Evolutionary conservation across 768 basidiomycete genomes (phyloP), one percentile per base, ranked within the genome.

Genomic region (Tulasnella sp.): DNA sequence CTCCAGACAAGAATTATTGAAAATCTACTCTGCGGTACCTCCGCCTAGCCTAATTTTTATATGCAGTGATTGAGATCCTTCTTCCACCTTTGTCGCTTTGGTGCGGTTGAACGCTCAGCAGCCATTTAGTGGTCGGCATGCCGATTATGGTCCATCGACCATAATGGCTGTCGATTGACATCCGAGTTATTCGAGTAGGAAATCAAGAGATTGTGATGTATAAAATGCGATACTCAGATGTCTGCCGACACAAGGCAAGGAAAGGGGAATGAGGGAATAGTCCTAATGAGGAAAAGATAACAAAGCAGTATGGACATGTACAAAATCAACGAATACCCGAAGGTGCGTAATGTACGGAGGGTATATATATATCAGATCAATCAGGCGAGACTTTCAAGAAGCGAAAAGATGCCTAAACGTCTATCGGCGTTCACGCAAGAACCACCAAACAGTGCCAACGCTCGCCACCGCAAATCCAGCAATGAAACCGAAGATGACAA

Each of bases 401-500:
- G 52, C n/a, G 21, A 52, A 52, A 8, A 21, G 12, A 52, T 24
- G n/a, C 52, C 52, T 24, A 10, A 21, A 27, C 58, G 9, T 58
- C 83, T 79, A 97, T 78, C 94, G 89, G 81, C 90, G 88, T 86
- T 97, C 96, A 78, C 91, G 87, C 68, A 97, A 89, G 81, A 89
- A 90, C 82, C 91, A 87, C 90, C 93, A 94, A 2, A 98, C 95
- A 34, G 92, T 86, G 18, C 87, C 88, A 79, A 96, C 90, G n/a
- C 97, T 90, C 3, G 89, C 85, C 10, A 92, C 71, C 0, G 89
- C 93, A 82, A 95, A 95, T 1, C 92, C 95, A 1, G 90, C 92
- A 78, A 96, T 93, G 84, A 92, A 98, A 0, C 90, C 96, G 82
- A 96, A 95, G 76, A 95, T 83, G 68, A 97, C 92, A 38, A 98